Evolutionary conservation across 768 basidiomycete genomes (phyloP), one percentile per base, ranked within the genome.

Genomic region (Boletellus ananas): DNA sequence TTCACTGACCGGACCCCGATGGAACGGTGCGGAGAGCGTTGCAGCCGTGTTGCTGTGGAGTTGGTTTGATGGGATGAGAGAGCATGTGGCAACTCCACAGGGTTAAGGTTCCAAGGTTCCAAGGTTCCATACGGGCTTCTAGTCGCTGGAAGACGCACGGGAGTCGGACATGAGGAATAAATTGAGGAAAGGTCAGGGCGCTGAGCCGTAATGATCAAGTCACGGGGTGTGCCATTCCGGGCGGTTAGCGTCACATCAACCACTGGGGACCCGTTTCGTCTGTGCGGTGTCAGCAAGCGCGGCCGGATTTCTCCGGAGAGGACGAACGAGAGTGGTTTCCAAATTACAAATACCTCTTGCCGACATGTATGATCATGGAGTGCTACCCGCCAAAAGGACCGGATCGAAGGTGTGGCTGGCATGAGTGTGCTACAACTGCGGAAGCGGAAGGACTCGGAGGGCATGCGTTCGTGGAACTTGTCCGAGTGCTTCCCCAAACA

Each of bases 31-130:
- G 25, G 23, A 4, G 16, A 16, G 45, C 16, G n/a, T 25, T 37
- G 25, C 34, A 23, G 17, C 21, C 16, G 29, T 10, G 12, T 46
- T 42, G 40, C 27, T 25, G 25, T 25, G 23, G 23, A 1, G 7
- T 25, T 25, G 23, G 23, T 25, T 25, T 29, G 40, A 29, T 42
- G 25, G 23, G n/a, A 4, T 11, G 13, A 42, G 17, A 8, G 20
- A 12, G 40, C 40, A 27, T 42, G 45, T 43, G 43, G 43, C 33
- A 34, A 29, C 45, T 35, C 36, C 27, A n/a, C 45, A 46, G 45
- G 45, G 45, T 45, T 27, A 20, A 25, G 23, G 23, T 25, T 25
- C 23, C 23, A 25, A 25, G 23, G 23, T 8, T 36, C 11, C 27
- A 37, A 35, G 45, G 36, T 45, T 45, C 45, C 23, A 29, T 23